Evolutionary conservation across 768 basidiomycete genomes (phyloP).

Genomic region (Pleurotus tuoliensis): DNA sequence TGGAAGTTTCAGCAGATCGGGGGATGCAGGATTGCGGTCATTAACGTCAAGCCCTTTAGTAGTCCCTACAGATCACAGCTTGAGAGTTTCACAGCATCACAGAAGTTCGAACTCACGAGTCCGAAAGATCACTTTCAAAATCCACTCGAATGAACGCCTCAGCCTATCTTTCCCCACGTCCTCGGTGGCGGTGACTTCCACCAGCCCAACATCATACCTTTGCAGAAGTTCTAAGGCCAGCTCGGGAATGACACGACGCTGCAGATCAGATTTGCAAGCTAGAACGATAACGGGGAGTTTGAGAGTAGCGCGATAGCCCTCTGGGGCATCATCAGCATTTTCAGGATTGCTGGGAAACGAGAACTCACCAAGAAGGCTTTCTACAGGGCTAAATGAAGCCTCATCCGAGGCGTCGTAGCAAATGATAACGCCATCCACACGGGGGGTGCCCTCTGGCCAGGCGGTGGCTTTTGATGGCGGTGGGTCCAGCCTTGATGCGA

Average conservation of each 20-base stretch:
- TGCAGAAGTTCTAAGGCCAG: slow-evolving; percentile 46
- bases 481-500: slow-evolving; percentile 26
- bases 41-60: slow-evolving; percentile 32
- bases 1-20: slow-evolving; percentile 47
- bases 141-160: slow-evolving; percentile 66
- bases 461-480: slow-evolving; percentile 20
- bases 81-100: background rate
- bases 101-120: slow-evolving; percentile 27
- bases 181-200: slow-evolving; percentile 60
- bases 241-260: slow-evolving; percentile 52
- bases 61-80: slow-evolving; percentile 20
- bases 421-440: slow-evolving; percentile 74
- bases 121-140: slow-evolving; percentile 63
- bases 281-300: slow-evolving; percentile 69
- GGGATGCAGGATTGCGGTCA: slow-evolving; percentile 72
- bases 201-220: slow-evolving; percentile 70
- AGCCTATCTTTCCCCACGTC: slow-evolving; percentile 69
- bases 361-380: slow-evolving; percentile 67
- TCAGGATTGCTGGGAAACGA: background rate
- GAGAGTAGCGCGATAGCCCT: slow-evolving; percentile 46
- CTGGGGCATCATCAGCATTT: slow-evolving; percentile 31
- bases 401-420: slow-evolving; percentile 76
- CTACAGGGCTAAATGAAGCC: slow-evolving; percentile 62
- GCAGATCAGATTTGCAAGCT: slow-evolving; percentile 83
- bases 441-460: slow-evolving; percentile 55